Base-by-base conservation (phyloP, 2,329 filamentous ascomycete genomes). In the Blastomyces percursus region DNA sequence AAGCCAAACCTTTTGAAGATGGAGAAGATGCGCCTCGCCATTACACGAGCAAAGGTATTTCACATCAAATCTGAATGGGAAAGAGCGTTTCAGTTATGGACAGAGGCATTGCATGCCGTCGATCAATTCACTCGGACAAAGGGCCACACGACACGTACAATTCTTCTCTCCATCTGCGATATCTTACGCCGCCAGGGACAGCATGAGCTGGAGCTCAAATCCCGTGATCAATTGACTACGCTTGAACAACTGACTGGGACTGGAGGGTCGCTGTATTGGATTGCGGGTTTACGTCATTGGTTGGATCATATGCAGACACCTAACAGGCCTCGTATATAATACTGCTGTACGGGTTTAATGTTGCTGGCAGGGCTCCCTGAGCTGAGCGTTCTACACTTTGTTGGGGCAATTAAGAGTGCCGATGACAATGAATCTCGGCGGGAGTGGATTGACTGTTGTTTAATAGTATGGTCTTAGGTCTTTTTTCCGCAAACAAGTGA, bases 161-260 rank as follows among this genome's bases (percentile, higher is more conserved):
- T 60, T 60, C 40, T 60, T 51, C 58, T 60, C 46, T 60, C 58
- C 14, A 60, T 60, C 42, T 60, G 58, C 27, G 58, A 60, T 60
- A 51, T 51, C 9, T 60, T 60, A 24, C 58, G 27, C 44, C 44
- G 32, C 14, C 58, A 60, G 58, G 44, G 58, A 40, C 21, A 51
- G 40, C 58, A 60, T 46, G 58, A 32, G 42, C 46, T 60, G 42
- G 58, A 60, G 44, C 58, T 50, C 44, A 35, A 60, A 51, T 60
- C 44, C 44, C 27, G 44, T 35, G 44, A 60, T 51, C 44, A 60
- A 60, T 38, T 60, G 32, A 12, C 58, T 51, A 60, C 58, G 19
- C 44, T 60, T 60, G 44, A 60, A 50, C 35, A 50, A 46, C 30
- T 60, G 58, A 44, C 58, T 60, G 58, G 58, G 32, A 50, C 58